Conservation (phyloP, 2,329 filamentous ascomycete genomes). For the Sarocladiaceae sp. region DNA sequence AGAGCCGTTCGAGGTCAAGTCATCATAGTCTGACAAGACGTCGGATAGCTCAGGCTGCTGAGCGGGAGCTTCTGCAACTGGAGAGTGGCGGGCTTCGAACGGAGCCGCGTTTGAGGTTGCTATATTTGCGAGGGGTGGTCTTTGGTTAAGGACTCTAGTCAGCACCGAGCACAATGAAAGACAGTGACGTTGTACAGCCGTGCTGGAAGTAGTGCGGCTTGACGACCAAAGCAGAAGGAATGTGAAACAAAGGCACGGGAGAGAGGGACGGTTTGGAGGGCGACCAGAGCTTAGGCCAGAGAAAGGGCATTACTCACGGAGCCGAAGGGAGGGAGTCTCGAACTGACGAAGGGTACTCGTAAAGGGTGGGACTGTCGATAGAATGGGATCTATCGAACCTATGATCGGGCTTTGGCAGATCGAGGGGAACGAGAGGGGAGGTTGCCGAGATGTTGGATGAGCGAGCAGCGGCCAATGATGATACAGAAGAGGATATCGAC, state of each 20-base stretch:
- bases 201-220: too few species aligned
- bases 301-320: conserved; percentile 11
- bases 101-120: conserved; percentile 16
- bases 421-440: conserved; percentile 25
- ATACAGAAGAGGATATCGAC: conserved; percentile 41
- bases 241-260: not conserved
- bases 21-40: conserved; percentile 37
- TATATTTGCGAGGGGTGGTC: conserved; percentile 19
- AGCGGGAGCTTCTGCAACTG: conserved; percentile 32
- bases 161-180: conserved; percentile 14
- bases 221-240: not conserved
- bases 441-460: conserved; percentile 14
- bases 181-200: not conserved
- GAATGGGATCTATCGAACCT: conserved; percentile 49
- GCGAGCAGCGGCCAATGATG: conserved; percentile 39
- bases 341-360: conserved; percentile 43
- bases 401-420: conserved; percentile 43
- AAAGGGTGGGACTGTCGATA: conserved; percentile 55
- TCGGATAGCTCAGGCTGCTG: conserved; percentile 36
- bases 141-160: conserved; percentile 21
- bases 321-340: conserved; percentile 4
- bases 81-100: conserved; percentile 29
- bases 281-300: too few species aligned
- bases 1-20: conserved; percentile 32
- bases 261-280: too few species aligned